These are phyloP conservation scores for Lunularia cruciata DNA, from an alignment of 225 moss, liverwort and hornwort species.

Conservation along the genomic window DNA sequence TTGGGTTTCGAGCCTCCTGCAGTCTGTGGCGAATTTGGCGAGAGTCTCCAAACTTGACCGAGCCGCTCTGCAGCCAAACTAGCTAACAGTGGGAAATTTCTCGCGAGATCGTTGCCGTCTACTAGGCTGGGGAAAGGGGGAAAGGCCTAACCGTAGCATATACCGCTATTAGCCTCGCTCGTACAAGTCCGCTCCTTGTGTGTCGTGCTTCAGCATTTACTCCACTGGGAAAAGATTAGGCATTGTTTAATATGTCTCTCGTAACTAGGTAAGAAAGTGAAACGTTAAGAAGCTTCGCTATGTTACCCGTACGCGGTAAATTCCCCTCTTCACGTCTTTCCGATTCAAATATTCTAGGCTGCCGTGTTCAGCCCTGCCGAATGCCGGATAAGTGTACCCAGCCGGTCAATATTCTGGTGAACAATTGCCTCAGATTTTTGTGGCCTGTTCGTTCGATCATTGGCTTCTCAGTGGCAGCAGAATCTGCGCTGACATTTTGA, in stretches of 20 bases:
- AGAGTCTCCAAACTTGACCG: not conserved
- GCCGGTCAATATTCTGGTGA: slow-evolving; percentile 37
- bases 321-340: not conserved
- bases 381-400: slow-evolving; percentile 8
- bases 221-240: not conserved
- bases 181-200: not conserved
- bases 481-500: slow-evolving; percentile 38
- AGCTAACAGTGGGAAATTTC: not conserved
- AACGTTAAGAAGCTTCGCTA: slow-evolving; percentile 9
- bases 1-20: slow-evolving; percentile 4
- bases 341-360: not conserved
- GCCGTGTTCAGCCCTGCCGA: slow-evolving; percentile 28
- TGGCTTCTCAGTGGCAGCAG: slow-evolving; percentile 9
- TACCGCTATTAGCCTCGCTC: not conserved
- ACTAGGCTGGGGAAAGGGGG: not conserved
- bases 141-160: not conserved
- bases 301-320: slow-evolving; percentile 13
- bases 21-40: not conserved
- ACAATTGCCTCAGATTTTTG: slow-evolving; percentile 25
- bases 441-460: slow-evolving; percentile 6
- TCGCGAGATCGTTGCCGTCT: not conserved
- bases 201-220: slow-evolving; percentile 6
- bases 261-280: slow-evolving; percentile 3
- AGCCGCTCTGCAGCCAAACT: not conserved
- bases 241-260: not conserved